Evolutionary conservation across 2,329 filamentous ascomycete genomes (phyloP).

Genomic region (Calonectria naviculata): DNA sequence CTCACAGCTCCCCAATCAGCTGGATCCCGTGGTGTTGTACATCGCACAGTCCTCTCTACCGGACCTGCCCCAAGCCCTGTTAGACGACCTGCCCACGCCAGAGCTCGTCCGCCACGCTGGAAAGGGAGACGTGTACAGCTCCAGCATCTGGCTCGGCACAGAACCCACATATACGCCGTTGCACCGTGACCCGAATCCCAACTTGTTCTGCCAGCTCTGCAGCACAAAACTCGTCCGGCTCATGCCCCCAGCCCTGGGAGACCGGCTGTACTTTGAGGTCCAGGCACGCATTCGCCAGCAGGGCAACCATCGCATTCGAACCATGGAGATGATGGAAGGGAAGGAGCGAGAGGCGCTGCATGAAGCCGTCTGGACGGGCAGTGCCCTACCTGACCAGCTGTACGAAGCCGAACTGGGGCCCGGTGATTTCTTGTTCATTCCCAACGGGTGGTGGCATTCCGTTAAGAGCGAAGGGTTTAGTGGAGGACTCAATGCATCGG

Average conservation of each 20-base stretch:
- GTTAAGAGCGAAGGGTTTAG: slow-evolving; percentile 50
- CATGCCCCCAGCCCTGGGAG: slow-evolving; percentile 72
- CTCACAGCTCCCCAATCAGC: slow-evolving; percentile 20
- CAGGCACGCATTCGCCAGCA: slow-evolving; percentile 52
- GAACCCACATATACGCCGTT: slow-evolving; percentile 90
- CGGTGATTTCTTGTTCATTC: slow-evolving; percentile 58
- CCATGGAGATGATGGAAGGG: slow-evolving; percentile 92
- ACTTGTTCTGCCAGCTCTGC: slow-evolving; percentile 87
- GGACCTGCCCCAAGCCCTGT: slow-evolving; percentile 73
- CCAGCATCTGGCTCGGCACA: slow-evolving; percentile 88
- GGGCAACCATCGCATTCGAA: slow-evolving; percentile 68
- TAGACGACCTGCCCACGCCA: slow-evolving; percentile 75
- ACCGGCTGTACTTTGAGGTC: slow-evolving; percentile 69
- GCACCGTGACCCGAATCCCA: slow-evolving; percentile 94
- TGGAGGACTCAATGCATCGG: slow-evolving; percentile 54
- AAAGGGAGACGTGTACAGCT: slow-evolving; percentile 86
- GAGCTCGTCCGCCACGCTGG: slow-evolving; percentile 70
- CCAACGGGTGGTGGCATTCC: slow-evolving; percentile 60
- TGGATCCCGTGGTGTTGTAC: slow-evolving; percentile 69
- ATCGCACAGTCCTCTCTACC: slow-evolving; percentile 84
- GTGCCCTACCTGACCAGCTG: slow-evolving; percentile 45
- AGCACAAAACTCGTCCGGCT: slow-evolving; percentile 80
- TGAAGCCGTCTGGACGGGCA: slow-evolving; percentile 73
- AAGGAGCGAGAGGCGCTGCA: slow-evolving; percentile 75
- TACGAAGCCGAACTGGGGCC: slow-evolving; percentile 67